Base-by-base conservation (phyloP, 1,139 yeast species). In the Hansenula sp. region DNA sequence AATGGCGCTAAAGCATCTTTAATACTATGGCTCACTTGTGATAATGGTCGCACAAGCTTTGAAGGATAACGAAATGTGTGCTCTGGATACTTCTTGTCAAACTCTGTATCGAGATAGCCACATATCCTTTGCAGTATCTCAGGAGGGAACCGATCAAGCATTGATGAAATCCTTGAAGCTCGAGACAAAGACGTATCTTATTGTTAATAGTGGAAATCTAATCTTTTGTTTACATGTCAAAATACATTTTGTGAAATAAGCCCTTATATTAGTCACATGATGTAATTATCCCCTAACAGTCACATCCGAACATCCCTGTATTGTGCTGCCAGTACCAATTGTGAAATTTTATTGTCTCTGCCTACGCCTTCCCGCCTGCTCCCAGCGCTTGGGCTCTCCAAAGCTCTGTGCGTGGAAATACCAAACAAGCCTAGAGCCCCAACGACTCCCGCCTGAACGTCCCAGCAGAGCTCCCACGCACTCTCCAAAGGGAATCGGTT, bases 121-220 rank as follows among this genome's bases (percentile, higher is more conserved):
- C 39, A 22, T 3, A 45, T 26, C 12, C 25, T 36, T 6, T 37
- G 30, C 2, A 36, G 7, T n/a, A 50, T 29, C 34, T 48, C 53
- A 2, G 21, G 19, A 8, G 53, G 51, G 1, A 49, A 27, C 9
- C 19, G n/a, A 20, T 49, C 50, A 6, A 49, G 32, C 53, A 49
- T 49, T 21, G 12, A 3, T 24, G 9, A 11, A n/a, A n/a, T n/a
- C n/a, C n/a, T n/a, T n/a, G n/a, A n/a, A n/a, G n/a, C n/a, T n/a
- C n/a, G n/a, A n/a, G n/a, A n/a, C n/a, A n/a, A n/a, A n/a, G n/a
- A n/a, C n/a, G n/a, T n/a, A n/a, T n/a, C n/a, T n/a, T n/a, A n/a
- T n/a, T n/a, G n/a, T n/a, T n/a, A n/a, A n/a, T n/a, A n/a, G n/a
- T n/a, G n/a, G n/a, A n/a, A n/a, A n/a, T n/a, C n/a, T n/a, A n/a